Evolutionary conservation across 1,284 basidiomycete genomes (phyloP), one percentile per base, ranked within the genome.

Genomic region (Microbotryum violaceum): DNA sequence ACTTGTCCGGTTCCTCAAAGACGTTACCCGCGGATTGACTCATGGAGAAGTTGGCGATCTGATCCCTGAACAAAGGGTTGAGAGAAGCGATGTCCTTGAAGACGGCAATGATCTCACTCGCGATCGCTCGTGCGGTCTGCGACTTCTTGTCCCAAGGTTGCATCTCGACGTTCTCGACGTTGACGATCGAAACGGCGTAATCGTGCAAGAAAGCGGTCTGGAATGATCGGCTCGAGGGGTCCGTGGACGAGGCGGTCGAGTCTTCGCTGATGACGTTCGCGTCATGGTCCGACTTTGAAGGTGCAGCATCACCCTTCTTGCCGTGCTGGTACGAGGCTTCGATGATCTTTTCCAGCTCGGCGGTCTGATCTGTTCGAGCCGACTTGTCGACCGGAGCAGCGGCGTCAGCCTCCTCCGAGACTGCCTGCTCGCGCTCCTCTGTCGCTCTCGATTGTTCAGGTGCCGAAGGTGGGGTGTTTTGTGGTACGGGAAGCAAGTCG

Each of bases 21-120:
- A 98, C 90, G 76, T 96, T 97, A n/a, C 89, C 85, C 6, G 92
- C 88, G 54, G 91, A 86, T 75, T 96, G 91, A 74, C 89, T 91
- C 76, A 96, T 94, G 23, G 88, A 90, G 77, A 97, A 97, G 76
- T 93, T 94, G 70, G 90, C 91, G 68, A 94, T 96, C 76, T 97
- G 94, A 78, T 97, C 94, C 56, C 94, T 87, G 85, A 98, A 97
- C 65, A 97, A 84, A 1, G 93, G 92, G 77, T 96, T 97, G 57
- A 97, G 82, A 74, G 94, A 90, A 0, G 94, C 93, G 67, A 98
- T 97, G 75, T 97, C 93, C 80, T 97, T 98, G 83, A 98, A 97
- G 42, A 97, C 91, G 53, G 88, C 88, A 67, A 98, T 90, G 65
- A 98, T 89, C 78, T 97, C 94, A 57, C 88, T 87, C 85, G 93